Conservation (phyloP, 441 rosid species). For the Lagerstroemia fauriei region DNA sequence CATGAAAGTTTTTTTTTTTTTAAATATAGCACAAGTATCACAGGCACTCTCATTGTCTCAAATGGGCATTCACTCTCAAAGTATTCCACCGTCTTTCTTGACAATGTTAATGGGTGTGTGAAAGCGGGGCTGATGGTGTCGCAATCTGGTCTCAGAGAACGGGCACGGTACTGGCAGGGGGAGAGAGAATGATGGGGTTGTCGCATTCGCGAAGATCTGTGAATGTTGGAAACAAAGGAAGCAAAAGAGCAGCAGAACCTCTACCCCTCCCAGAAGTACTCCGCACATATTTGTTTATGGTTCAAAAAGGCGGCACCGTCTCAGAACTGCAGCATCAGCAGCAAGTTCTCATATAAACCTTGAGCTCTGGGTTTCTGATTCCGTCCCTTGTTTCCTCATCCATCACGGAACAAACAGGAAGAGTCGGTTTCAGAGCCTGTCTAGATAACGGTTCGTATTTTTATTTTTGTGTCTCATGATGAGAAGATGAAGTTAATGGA, state of each 20-base stretch:
- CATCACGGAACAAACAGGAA: neutral
- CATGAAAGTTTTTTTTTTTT: too few species aligned
- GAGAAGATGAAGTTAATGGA: neutral
- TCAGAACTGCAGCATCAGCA: neutral
- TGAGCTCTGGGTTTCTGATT: slow-evolving; percentile 1
- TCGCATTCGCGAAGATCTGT: slow-evolving; percentile 58
- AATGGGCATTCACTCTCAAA: too few species aligned
- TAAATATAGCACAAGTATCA: too few species aligned
- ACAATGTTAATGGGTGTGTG: too few species aligned
- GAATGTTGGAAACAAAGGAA: slow-evolving; percentile 79
- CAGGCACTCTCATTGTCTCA: too few species aligned
- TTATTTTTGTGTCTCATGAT: slow-evolving; percentile 21
- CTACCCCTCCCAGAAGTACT: neutral
- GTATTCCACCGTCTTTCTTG: too few species aligned
- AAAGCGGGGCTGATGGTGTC: neutral
- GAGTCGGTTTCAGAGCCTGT: neutral
- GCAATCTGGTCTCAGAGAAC: neutral
- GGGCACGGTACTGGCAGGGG: slow-evolving; percentile 22
- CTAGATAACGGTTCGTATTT: slow-evolving; percentile 22
- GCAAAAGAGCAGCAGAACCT: slow-evolving; percentile 30
- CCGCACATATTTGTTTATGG: slow-evolving; percentile 25
- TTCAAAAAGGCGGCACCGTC: slow-evolving; percentile 74
- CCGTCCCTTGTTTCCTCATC: neutral
- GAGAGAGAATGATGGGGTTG: slow-evolving; percentile 44
- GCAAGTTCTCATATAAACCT: neutral